Evolutionary conservation across 2,329 filamentous ascomycete genomes (phyloP), one percentile per base, ranked within the genome.

Genomic region (Tolypocladium capitatum): DNA sequence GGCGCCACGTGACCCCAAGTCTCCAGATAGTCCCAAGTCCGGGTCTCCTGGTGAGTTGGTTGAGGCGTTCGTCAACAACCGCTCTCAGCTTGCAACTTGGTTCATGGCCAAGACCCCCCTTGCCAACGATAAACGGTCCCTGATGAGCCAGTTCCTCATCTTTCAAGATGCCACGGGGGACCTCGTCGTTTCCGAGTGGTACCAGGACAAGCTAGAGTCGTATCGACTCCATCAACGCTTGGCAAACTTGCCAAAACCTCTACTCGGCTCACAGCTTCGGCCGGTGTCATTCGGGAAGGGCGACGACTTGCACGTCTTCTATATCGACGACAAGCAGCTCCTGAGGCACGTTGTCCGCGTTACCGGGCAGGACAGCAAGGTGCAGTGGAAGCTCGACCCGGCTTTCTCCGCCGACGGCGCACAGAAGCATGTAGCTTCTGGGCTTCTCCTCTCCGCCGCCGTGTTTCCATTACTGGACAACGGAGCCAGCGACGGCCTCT

Each of bases 221-320:
- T 49, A 46, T 21, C 24, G 13, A 9, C 28, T 49, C 8, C 36
- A 42, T 16, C 30, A 30, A 18, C 46, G 14, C 32, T 5, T 45
- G 36, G 16, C 21, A 11, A 28, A 41, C 38, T 6, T 42, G 18
- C 47, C 47, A 11, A 42, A 41, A 4, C 46, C 46, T 27, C n/a
- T 34, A 5, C 41, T 31, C 16, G 46, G 46, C 18, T 30, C 41
- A 1, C 36, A 33, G 16, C 14, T 45, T 20, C 42, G 27, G 3
- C 24, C 36, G n/a, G 20, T 45, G 18, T 31, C 18, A 10, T 48
- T 45, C 14, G 46, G 46, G 9, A 34, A 31, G n/a, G 2, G 9
- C 4, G 18, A 43, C 13, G 46, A 48, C 27, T 6, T 49, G 4
- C 47, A 49, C 43, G 14, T 49, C 11, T 49, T 49, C n/a, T 49